Conservation (phyloP, 495 filamentous ascomycete species). For the Daldinia concentrica region DNA sequence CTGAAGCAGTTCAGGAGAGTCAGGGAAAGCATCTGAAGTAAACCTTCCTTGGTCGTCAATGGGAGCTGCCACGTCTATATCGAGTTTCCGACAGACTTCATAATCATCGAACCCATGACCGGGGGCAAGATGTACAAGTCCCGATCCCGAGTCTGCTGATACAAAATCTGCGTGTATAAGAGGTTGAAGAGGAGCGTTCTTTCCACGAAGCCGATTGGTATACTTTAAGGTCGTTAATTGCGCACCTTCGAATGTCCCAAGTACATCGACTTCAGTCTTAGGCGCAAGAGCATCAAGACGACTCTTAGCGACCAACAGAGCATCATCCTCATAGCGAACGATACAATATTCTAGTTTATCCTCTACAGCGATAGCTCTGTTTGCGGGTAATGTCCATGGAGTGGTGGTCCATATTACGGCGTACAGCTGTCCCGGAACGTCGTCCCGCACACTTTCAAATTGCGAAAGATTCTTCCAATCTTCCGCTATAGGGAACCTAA, state of each 20-base stretch:
- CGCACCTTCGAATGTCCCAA: constrained; percentile 68
- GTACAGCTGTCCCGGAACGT: constrained; percentile 58
- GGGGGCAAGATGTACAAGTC: constrained; percentile 91
- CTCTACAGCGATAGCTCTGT: constrained; percentile 84
- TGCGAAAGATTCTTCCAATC: constrained; percentile 55
- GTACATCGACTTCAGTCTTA: constrained; percentile 56
- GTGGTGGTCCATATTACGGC: constrained; percentile 97
- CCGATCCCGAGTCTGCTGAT: constrained; percentile 84
- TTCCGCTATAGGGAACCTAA: constrained; percentile 75
- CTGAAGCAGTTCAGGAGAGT: constrained; percentile 65
- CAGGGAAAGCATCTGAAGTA: constrained; percentile 76
- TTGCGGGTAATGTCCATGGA: constrained; percentile 96
- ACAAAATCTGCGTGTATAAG: constrained; percentile 88
- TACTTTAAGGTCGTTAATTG: constrained; percentile 74
- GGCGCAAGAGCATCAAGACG: constrained; percentile 61
- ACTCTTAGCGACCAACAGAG: constrained; percentile 66
- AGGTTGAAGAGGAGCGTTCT: constrained; percentile 63
- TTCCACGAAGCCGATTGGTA: constrained; percentile 67
- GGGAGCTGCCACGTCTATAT: constrained; percentile 77
- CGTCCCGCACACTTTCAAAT: constrained; percentile 45
- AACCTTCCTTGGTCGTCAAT: constrained; percentile 84
- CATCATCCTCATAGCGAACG: constrained; percentile 65
- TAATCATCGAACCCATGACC: constrained; percentile 99
- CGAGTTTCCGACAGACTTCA: constrained; percentile 72
- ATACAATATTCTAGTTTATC: constrained; percentile 77